Evolutionary conservation across 148 eudicot species (phyloP).

Genomic region (Vaccinium myrtillus): DNA sequence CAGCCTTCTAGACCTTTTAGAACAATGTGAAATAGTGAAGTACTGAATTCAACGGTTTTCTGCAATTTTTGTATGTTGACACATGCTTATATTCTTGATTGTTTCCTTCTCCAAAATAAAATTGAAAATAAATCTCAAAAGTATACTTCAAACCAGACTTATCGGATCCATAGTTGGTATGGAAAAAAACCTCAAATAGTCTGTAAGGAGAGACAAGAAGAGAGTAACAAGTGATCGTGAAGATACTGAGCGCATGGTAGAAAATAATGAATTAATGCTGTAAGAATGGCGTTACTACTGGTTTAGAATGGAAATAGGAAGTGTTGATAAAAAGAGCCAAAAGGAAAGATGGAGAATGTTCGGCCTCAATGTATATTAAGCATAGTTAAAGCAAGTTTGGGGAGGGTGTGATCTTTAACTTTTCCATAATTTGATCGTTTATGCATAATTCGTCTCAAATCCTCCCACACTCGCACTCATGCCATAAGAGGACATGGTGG

Average conservation of each 20-base stretch:
- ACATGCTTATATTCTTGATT: too few species aligned
- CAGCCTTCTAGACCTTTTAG: too few species aligned
- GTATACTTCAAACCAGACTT: too few species aligned
- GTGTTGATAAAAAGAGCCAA: neutral
- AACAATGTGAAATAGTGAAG: too few species aligned
- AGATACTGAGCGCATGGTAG: neutral
- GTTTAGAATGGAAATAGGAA: neutral
- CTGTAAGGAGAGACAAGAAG: neutral
- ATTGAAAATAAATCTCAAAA: too few species aligned
- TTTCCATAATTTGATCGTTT: neutral
- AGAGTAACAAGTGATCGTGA: neutral
- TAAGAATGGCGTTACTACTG: neutral
- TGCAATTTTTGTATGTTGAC: too few species aligned
- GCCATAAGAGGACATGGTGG: neutral
- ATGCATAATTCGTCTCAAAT: neutral
- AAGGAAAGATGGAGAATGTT: neutral
- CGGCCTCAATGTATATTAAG: too few species aligned
- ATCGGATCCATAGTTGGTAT: neutral
- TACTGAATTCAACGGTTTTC: too few species aligned
- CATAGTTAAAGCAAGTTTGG: neutral
- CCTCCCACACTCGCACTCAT: neutral
- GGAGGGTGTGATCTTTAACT: neutral
- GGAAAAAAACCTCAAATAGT: neutral
- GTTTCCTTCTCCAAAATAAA: too few species aligned
- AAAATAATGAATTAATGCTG: neutral